These are phyloP conservation scores for Starmerella lactis-condensi DNA, from an alignment of 805 yeast species.

Conservation along the genomic window DNA sequence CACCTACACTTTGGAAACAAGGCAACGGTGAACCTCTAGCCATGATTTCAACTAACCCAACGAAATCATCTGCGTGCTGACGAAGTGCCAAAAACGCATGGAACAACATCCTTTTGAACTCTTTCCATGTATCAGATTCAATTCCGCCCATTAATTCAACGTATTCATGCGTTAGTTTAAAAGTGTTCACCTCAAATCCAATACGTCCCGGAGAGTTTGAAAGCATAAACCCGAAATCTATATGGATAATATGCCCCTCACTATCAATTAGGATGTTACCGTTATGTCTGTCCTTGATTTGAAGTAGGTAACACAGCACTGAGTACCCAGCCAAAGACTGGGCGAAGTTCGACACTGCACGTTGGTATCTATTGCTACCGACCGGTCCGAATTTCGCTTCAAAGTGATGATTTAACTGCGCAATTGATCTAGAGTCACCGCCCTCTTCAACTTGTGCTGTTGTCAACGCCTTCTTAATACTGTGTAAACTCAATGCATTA, in stretches of 20 bases:
- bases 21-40: conserved; percentile 78
- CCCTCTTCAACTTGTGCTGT: conserved; percentile 33
- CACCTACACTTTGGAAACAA: conserved; percentile 61
- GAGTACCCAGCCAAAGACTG: conserved; percentile 84
- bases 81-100: conserved; percentile 59
- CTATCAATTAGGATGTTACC: conserved; percentile 95
- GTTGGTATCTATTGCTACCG: conserved; percentile 34
- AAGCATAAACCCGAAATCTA: conserved; percentile 83
- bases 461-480: conserved; percentile 81
- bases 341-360: conserved; percentile 74
- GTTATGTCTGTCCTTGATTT: conserved; percentile 93
- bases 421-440: conserved; percentile 50
- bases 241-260: conserved; percentile 76
- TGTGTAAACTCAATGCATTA: conserved; percentile 82
- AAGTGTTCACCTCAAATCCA: conserved; percentile 95
- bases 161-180: conserved; percentile 78
- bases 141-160: conserved; percentile 73
- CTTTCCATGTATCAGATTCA: conserved; percentile 39
- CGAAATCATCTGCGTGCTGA: conserved; percentile 50
- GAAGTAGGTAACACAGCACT: conserved; percentile 72
- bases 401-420: conserved; percentile 65
- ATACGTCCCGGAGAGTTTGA: conserved; percentile 94
- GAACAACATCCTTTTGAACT: conserved; percentile 46
- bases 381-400: conserved; percentile 49
- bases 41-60: conserved; percentile 82